Evolutionary conservation across 306 rosid genomes (phyloP).

Genomic region (Castanea sativa): DNA sequence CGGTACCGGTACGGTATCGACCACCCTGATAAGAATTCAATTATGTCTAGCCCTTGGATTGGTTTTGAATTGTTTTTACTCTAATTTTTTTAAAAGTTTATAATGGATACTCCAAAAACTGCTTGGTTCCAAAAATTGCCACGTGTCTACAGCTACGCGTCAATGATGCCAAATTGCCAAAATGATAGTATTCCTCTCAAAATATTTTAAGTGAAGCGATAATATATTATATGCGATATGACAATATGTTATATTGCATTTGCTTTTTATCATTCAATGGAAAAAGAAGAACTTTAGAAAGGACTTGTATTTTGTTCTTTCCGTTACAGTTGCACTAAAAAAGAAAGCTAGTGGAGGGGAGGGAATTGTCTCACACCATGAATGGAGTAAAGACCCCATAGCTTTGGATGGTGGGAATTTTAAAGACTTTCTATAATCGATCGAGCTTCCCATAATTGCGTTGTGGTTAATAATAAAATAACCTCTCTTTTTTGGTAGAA

Average conservation of each 20-base stretch:
- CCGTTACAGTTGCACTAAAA: slow-evolving; percentile 15
- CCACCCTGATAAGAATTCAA: too few relatives aligned
- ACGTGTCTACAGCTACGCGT: background rate
- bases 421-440: slow-evolving; percentile 13
- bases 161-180: background rate
- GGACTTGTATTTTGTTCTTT: slow-evolving; percentile 17
- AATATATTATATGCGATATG: slow-evolving; percentile 18
- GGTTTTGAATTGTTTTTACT: background rate
- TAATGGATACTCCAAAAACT: slow-evolving; percentile 18
- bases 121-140: slow-evolving; percentile 8
- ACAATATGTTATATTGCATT: slow-evolving; percentile 31
- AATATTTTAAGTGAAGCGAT: slow-evolving; percentile 16
- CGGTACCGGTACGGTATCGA: too few relatives aligned
- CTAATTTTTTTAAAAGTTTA: background rate
- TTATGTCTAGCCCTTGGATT: background rate
- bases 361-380: slow-evolving; percentile 1
- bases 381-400: slow-evolving; percentile 11
- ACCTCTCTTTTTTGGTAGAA: background rate
- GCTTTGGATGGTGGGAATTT: slow-evolving; percentile 22
- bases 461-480: slow-evolving; percentile 16
- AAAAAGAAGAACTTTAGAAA: background rate
- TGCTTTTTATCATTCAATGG: slow-evolving; percentile 15
- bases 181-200: background rate
- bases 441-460: slow-evolving; percentile 13
- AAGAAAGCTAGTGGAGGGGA: slow-evolving; percentile 8